A percentile compares a stretch with the other conserved stretches of the same genome.
Conservation (phyloP, 140 eudicot species). For the Ambrosia hybrid region DNA sequence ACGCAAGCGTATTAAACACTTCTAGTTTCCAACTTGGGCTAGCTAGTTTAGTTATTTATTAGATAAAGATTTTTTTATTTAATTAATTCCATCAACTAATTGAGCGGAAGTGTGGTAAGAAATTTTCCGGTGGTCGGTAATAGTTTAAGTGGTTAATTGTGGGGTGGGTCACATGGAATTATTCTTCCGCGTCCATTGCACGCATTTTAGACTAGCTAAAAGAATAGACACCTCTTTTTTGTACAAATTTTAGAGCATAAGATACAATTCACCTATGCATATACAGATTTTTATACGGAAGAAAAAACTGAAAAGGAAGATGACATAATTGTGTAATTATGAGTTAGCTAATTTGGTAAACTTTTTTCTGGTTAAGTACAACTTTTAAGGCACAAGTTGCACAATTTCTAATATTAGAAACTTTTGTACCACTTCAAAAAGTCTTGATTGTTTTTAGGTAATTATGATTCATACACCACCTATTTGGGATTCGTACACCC, state of each 20-base stretch:
- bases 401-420: slow-evolving; percentile 5
- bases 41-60: too few relatives aligned
- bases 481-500: too few relatives aligned
- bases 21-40: too few relatives aligned
- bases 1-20: too few relatives aligned
- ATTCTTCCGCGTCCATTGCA: slow-evolving; percentile 37
- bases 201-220: slow-evolving; percentile 9
- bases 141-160: slow-evolving; percentile 1
- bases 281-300: neutral
- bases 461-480: too few relatives aligned
- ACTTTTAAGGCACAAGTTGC: slow-evolving; percentile 10
- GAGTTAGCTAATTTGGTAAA: slow-evolving; percentile 18
- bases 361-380: neutral
- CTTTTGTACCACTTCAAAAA: slow-evolving; percentile 27
- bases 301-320: neutral
- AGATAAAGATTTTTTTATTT: too few relatives aligned
- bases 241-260: slow-evolving; percentile 10
- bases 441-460: slow-evolving; percentile 15
- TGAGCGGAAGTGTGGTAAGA: neutral
- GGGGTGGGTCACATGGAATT: slow-evolving; percentile 43
- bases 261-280: neutral
- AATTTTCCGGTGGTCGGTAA: slow-evolving; percentile 21
- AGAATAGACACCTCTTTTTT: neutral
- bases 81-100: too few relatives aligned
- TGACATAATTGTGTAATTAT: slow-evolving; percentile 6